phyloP scores from a whole-genome alignment of 192 early-diverging fungal genomes.

The Coemansia sp. region DNA sequence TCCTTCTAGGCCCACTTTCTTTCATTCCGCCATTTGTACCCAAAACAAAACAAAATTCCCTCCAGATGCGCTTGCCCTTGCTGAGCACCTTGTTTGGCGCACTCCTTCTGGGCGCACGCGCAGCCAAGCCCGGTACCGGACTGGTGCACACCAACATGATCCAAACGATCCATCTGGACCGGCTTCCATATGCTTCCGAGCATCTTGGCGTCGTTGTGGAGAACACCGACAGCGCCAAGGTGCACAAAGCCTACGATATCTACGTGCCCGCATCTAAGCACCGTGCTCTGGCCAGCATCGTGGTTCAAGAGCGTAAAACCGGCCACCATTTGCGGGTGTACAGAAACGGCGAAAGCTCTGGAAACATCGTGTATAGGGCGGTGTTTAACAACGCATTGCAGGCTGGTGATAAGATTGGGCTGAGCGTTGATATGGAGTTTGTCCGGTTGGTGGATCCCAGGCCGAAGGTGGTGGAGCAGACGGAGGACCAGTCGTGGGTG shows the following conservation, averaged over 20 bases:
- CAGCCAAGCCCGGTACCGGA: neutral
- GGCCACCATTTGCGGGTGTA: conserved; percentile 22
- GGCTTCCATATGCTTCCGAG: conserved; percentile 50
- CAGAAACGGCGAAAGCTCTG: neutral
- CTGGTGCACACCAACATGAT: conserved; percentile 54
- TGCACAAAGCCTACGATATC: conserved; percentile 37
- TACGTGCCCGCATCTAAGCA: conserved; percentile 16
- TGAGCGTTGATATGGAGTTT: conserved; percentile 60
- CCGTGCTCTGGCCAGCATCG: conserved; percentile 22
- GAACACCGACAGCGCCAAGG: conserved; percentile 29
- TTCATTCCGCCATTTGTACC: neutral
- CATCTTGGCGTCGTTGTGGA: conserved; percentile 54
- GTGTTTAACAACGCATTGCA: conserved; percentile 35
- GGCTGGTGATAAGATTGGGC: conserved; percentile 61
- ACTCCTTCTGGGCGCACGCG: neutral
- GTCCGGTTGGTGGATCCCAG: conserved; percentile 54
- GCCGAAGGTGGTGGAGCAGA: conserved; percentile 61
- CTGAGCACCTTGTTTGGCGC: neutral
- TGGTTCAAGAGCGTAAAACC: conserved; percentile 51
- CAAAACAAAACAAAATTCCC: no score
- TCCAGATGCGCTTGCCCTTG: neutral
- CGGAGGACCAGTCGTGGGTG: conserved; percentile 66
- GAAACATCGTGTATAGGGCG: neutral
- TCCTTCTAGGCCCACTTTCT: neutral
- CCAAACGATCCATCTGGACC: conserved; percentile 32